Evolutionary conservation across 1,284 basidiomycete species (phyloP), one percentile per base, ranked within the genome.

Genomic region (Cystobasidium slooffiae): DNA sequence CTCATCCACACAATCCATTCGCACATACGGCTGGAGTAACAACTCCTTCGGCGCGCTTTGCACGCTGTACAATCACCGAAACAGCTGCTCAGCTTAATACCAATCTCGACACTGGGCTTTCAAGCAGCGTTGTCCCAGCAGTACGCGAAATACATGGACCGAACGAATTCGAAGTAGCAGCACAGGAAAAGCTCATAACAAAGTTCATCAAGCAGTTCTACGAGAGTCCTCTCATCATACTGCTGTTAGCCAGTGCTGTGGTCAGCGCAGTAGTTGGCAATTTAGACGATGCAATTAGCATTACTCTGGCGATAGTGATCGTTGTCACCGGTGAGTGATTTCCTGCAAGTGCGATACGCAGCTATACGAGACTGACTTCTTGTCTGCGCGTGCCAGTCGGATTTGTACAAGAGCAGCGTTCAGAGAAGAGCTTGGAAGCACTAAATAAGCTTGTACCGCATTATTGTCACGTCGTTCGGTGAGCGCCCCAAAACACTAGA

Each of bases 371-470:
- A 37, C 61, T 44, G 41, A 49, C 14, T 39, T 20, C 14, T 39
- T n/a, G 10, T 51, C 16, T 43, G 3, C 37, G 39, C 7, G 31
- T 31, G 43, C 31, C 79, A 94, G 95, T 98, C 75, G 96, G 93
- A 0, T 97, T 97, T 80, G 89, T 97, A 47, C 95, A 98, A 82
- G 95, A 98, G 84, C 89, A 91, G 77, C 87, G 95, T 52, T 97
- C 94, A 0, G 96, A 98, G 83, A 91, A 97, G 84, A 93, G 91
- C 70, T 85, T 98, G 37, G 93, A 97, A 82, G 94, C 96, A 0
- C 86, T 98, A 41, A 97, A 94, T 85, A 97, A 96, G 83, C 90
- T 97, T 51, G 94, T 97, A 12, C 95, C 95, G 0, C 95, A 97
- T 81, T 93, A 95, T 82, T 97, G 93, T 81, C 92, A 97, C 81